Percentiles rank a stretch among this genome's conserved stretches.
These are phyloP conservation scores for Alternaria infectoria DNA, from an alignment of 2,329 filamentous ascomycete genomes.

Conservation along the genomic window DNA sequence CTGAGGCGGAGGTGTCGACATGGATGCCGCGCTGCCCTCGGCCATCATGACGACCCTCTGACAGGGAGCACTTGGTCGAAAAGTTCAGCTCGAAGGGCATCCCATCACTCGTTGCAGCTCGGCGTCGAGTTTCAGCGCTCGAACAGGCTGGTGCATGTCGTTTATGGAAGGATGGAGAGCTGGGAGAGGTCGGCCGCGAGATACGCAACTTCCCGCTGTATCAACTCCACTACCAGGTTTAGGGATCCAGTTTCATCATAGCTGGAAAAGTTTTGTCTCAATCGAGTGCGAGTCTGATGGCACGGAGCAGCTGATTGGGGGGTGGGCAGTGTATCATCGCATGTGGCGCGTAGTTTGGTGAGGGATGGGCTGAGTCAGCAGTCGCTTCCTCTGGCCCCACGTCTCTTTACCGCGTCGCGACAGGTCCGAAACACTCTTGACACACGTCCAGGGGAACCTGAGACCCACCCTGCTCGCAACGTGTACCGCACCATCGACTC, in stretches of 20 bases:
- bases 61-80: conserved; percentile 31
- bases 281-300: background rate
- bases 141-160: conserved; percentile 31
- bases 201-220: conserved; percentile 21
- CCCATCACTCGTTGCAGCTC: conserved; percentile 30
- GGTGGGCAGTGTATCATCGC: conserved; percentile 2
- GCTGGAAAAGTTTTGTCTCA: conserved; percentile 5
- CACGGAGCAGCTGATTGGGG: conserved; percentile 16
- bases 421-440: conserved; percentile 34
- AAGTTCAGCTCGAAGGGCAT: conserved; percentile 13
- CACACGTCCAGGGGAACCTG: conserved; percentile 26
- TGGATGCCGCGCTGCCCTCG: conserved; percentile 21
- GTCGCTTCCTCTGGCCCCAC: conserved; percentile 14
- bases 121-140: conserved; percentile 35
- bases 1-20: conserved; percentile 33
- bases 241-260: conserved; percentile 3
- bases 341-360: conserved; percentile 13
- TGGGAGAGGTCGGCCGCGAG: conserved; percentile 16
- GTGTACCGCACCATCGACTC: conserved; percentile 31
- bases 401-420: conserved; percentile 25
- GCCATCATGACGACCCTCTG: conserved; percentile 10
- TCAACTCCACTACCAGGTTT: conserved; percentile 15
- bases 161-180: conserved; percentile 24
- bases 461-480: conserved; percentile 27
- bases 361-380: conserved; percentile 18